Evolutionary conservation across 805 yeast genomes (phyloP), one percentile per base, ranked within the genome.

Genomic region (Candida ascalaphidarum): DNA sequence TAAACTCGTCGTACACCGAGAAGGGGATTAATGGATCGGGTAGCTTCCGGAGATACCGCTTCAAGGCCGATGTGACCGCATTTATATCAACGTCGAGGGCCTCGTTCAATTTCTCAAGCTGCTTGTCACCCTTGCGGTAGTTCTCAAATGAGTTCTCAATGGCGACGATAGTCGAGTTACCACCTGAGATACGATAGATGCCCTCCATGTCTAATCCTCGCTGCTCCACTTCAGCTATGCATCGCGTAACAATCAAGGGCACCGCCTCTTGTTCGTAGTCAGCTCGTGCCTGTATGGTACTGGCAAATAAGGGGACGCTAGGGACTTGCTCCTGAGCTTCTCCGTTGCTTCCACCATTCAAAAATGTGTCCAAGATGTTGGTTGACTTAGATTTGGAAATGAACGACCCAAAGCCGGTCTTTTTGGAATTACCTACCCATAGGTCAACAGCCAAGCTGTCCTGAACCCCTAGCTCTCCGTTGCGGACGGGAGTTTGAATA

Each of bases 151-250:
- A 61, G 28, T 49, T 52, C 34, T 61, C 68, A 26, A 62, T 57
- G n/a, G 61, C 51, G 14, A 69, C 73, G 30, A 78, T 68, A 27
- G 81, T 79, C 7, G 84, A 68, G 36, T 77, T 69, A 4, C 84
- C 81, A 1, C 95, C 98, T 25, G 94, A 80, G 40, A 88, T 79
- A 40, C 98, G 66, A 58, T 92, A 92, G 20, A 92, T 69, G 7
- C 98, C 98, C 53, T 88, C 97, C 36, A 66, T 58, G 22, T 68
- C 74, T 40, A 88, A 53, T 4, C 95, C 95, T 33, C 84, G 63
- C 5, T 48, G 47, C 55, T 89, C 96, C 29, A 92, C 85, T 41
- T 80, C 92, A 14, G 64, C 60, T 5, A 86, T 55, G 55, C 96
- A 84, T 32, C 73, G 64, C 9, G 77, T 61, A 8, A 92, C 68